Evolutionary conservation across 2,329 filamentous ascomycete genomes (phyloP), one percentile per base, ranked within the genome.

Genomic region (Tolypocladium ophioglossoides): DNA sequence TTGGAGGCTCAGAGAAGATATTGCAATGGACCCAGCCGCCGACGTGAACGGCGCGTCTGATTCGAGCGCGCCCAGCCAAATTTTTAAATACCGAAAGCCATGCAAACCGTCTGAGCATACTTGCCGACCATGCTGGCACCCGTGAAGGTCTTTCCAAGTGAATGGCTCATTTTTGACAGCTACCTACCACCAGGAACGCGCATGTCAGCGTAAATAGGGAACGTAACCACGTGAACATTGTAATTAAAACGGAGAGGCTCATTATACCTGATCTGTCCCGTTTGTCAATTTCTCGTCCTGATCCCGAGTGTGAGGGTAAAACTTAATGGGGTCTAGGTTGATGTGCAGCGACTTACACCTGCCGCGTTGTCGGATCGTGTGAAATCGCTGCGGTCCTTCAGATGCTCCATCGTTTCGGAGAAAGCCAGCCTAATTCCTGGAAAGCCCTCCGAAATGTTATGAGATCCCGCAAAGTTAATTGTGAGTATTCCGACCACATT

Each of bases 31-130:
- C 6, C 77, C 77, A 1, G 66, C 66, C 0, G 70, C 56, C 0
- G 70, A 65, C 0, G 77, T 75, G 59, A 75, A 68, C 2, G 77
- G 76, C 1, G 70, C 62, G 61, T 80, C 77, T 0, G 60, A 56
- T 2, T 65, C 30, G 2, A 78, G 60, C 0, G 75, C 72, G 55
- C 75, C 73, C 4, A 80, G 65, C 47, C 70, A 70, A 32, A 79
- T 72, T 52, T 71, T 76, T 40, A 80, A 59, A 55, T 79, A 80
- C 39, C 77, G 72, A 59, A 79, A 80, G 6, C 76, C 77, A 52
- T 80, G 78, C 6, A 80, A 63, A 2, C 77, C 78, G 54, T 80
- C 77, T 0, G 73, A 66, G 58, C 77, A 79, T 14, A 80, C 75
- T 54, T 76, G 63, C 7, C 55, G 65, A 20, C 62, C 68, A 47